Conservation (phyloP, 257 asterid genomes). For the Knoxia roxburghii region DNA sequence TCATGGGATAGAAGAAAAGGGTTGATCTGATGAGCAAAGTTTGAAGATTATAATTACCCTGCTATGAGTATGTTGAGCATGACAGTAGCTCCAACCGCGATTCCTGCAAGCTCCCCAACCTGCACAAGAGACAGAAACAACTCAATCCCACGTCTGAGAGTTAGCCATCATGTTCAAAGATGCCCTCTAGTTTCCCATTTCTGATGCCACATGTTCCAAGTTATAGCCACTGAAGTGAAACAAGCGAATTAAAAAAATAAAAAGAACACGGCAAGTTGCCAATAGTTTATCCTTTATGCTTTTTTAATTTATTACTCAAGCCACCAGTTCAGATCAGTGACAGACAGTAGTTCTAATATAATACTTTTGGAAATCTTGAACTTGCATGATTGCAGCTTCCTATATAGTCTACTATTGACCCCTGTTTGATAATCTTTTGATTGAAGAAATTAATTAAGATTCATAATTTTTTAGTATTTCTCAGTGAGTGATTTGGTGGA, state of each 20-base stretch:
- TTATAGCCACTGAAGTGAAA: not conserved
- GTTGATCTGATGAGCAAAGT: not conserved
- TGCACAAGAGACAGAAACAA: conserved; percentile 11
- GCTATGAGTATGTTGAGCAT: conserved; percentile 82
- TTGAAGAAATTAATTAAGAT: not conserved
- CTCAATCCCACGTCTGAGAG: not conserved
- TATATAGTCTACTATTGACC: conserved; percentile 10
- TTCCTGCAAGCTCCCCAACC: conserved; percentile 93
- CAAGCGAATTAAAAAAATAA: no score
- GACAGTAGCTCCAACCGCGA: conserved; percentile 91
- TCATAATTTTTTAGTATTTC: no score
- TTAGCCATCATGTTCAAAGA: conserved; percentile 10
- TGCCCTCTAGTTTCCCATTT: not conserved
- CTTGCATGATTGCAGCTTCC: conserved; percentile 6
- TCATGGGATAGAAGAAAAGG: no score
- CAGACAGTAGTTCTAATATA: not conserved
- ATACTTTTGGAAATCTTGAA: conserved; percentile 1
- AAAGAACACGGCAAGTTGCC: not conserved
- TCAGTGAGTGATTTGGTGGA: not conserved
- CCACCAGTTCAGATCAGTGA: not conserved
- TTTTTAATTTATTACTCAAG: not conserved
- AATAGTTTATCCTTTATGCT: not conserved
- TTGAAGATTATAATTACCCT: conserved; percentile 38
- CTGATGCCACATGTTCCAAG: not conserved
- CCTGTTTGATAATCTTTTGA: not conserved